Conservation (phyloP, 1,284 basidiomycete species). For the Cryptococcus jaspeensis region DNA sequence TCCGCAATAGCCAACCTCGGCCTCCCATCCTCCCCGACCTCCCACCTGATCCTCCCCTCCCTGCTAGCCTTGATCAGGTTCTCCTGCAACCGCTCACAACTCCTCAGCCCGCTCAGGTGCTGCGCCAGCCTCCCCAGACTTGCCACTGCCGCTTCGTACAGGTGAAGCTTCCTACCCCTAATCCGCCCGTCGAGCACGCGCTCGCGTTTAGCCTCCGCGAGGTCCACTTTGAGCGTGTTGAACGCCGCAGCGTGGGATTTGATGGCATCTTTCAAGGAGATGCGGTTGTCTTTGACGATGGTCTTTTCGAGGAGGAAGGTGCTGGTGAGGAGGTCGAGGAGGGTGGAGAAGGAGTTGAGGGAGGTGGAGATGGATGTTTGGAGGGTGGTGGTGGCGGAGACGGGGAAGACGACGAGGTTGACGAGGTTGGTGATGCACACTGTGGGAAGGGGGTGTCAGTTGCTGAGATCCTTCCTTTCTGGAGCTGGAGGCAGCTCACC, state of each 20-base stretch:
- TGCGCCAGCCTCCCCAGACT: conserved; percentile 83
- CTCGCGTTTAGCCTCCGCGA: conserved; percentile 80
- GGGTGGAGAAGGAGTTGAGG: conserved; percentile 79
- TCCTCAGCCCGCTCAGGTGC: conserved; percentile 82
- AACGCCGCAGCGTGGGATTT: conserved; percentile 81
- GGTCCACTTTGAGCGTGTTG: conserved; percentile 75
- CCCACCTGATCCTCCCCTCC: conserved; percentile 57
- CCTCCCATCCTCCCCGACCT: conserved; percentile 7
- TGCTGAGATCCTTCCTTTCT: no score
- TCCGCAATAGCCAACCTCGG: background rate
- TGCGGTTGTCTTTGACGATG: conserved; percentile 26
- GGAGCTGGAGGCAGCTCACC: conserved; percentile 23
- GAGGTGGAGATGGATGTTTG: conserved; percentile 78
- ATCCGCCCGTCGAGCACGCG: conserved; percentile 58
- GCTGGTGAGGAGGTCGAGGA: conserved; percentile 73
- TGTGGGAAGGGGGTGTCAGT: background rate
- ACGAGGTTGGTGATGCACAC: conserved; percentile 74
- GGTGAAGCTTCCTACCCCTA: conserved; percentile 54
- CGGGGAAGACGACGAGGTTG: conserved; percentile 77
- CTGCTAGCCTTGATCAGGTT: conserved; percentile 68
- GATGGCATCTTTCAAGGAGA: conserved; percentile 64
- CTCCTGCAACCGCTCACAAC: conserved; percentile 75
- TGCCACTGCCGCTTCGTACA: conserved; percentile 79
- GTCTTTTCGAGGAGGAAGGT: conserved; percentile 73
- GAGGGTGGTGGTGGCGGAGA: conserved; percentile 78